Conservation (phyloP, 2,329 filamentous ascomycete species). For the Tolypocladium tropicale region DNA sequence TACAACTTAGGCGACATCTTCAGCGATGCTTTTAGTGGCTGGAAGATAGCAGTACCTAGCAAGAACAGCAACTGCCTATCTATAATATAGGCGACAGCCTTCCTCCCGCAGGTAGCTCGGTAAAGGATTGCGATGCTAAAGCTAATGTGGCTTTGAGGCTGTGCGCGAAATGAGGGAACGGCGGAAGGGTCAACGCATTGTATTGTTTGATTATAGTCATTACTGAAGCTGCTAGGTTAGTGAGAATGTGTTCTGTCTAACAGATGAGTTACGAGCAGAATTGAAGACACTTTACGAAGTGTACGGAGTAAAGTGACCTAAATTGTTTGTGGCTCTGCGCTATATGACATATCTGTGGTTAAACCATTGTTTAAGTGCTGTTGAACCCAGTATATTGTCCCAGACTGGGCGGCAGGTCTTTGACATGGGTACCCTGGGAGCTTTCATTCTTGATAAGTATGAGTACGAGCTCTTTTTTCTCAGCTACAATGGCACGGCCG, state of each 20-base stretch:
- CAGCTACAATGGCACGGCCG: too few relatives aligned
- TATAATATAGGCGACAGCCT: conserved; percentile 25
- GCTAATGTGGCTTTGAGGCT: conserved; percentile 25
- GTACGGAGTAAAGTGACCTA: too few relatives aligned
- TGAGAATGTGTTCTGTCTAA: not conserved
- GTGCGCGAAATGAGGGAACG: conserved; percentile 10
- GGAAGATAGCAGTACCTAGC: conserved; percentile 20
- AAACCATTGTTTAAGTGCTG: conserved; percentile 1
- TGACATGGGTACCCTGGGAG: conserved; percentile 47
- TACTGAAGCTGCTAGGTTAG: too few relatives aligned
- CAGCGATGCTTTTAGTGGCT: conserved; percentile 24
- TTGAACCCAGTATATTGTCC: conserved; percentile 25
- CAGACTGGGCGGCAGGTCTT: conserved; percentile 53
- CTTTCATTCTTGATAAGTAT: conserved; percentile 52
- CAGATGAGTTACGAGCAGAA: too few relatives aligned
- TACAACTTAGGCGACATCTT: conserved; percentile 31
- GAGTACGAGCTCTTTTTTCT: conserved; percentile 53
- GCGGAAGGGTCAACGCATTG: not conserved
- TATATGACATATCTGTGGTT: not conserved
- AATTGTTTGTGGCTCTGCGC: not conserved
- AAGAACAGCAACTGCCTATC: conserved; percentile 17
- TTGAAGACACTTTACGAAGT: too few relatives aligned
- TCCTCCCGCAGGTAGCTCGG: conserved; percentile 25
- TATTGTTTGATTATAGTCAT: too few relatives aligned
- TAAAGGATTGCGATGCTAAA: conserved; percentile 21